A percentile compares a stretch with the other conserved stretches of the same genome.
These are phyloP conservation scores for Barbarea vulgaris DNA, from an alignment of 345 rosid genomes.

Conservation along the genomic window DNA sequence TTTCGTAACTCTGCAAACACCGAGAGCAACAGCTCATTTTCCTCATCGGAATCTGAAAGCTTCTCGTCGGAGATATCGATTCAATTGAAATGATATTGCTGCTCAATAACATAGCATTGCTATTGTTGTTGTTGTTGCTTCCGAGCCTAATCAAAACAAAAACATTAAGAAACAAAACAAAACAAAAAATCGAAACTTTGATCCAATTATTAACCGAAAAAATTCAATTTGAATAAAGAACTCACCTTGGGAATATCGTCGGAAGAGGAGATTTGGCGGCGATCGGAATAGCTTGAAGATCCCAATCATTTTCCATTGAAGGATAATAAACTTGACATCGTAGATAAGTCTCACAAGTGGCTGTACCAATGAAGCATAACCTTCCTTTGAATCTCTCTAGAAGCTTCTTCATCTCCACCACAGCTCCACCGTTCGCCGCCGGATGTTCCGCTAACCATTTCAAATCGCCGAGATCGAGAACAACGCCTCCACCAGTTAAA, in stretches of 20 bases:
- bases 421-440: constrained; percentile 47
- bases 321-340: constrained; percentile 92
- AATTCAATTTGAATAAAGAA: not conserved
- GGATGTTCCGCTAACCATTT: constrained; percentile 87
- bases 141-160: constrained; percentile 52
- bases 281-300: constrained; percentile 90
- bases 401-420: constrained; percentile 69
- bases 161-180: not conserved
- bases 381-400: constrained; percentile 54
- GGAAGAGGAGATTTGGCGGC: constrained; percentile 63
- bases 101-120: constrained; percentile 45
- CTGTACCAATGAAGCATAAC: constrained; percentile 84
- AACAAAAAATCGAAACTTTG: not conserved
- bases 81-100: constrained; percentile 44
- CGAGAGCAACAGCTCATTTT: constrained; percentile 62
- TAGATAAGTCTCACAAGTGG: constrained; percentile 94
- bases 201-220: not conserved
- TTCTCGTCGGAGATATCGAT: constrained; percentile 58
- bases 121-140: constrained; percentile 48
- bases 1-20: constrained; percentile 66
- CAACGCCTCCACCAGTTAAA: constrained; percentile 55
- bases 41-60: constrained; percentile 40
- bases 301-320: constrained; percentile 91
- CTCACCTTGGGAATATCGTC: constrained; percentile 64
- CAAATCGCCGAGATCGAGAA: constrained; percentile 88